Base-by-base conservation (phyloP, 75 land plant genomes). In the Adiantum capillusveneris region DNA sequence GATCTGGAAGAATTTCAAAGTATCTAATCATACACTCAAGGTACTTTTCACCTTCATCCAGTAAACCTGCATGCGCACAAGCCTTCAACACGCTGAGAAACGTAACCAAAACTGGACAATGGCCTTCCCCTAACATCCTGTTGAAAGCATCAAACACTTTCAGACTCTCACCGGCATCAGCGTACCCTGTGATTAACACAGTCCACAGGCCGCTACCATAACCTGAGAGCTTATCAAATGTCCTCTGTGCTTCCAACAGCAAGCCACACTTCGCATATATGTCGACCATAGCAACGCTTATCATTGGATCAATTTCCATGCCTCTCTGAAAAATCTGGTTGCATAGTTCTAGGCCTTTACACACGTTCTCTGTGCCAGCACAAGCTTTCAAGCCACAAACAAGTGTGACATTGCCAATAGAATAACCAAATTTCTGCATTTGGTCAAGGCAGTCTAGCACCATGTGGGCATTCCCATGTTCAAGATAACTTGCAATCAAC, bases 41-140 rank as follows among this genome's bases (percentile, higher is more conserved):
- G 43, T 80, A 83, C 14, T 27, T 31, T 16, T 29, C n/a, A 0
- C 83, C 87, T 48, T 80, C 65, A 39, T 79, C 72, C 45, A 69
- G 60, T 50, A 75, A 51, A 11, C 82, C 78, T 5, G 76, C 73
- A 53, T 81, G 76, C 1, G 62, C 71, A 74, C 89, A 85, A 37
- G 86, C 89, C 9, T 81, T 75, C 17, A 85, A 75, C 48, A 85
- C 69, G 24, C 79, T 55, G 20, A 53, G 2, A 16, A 63, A 63
- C 27, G 60, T 53, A 45, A 63, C 29, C 56, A 54, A 64, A 56
- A 65, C 64, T 51, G 48, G 20, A 11, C 14, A 28, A 42, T 31
- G 22, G 28, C 65, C 65, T n/a, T n/a, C 27, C 22, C 1, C 29
- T 45, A 43, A 44, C 68, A 72, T 60, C 18, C 29, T 20, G 1